These are phyloP conservation scores for Nicotiana knightiana DNA, from an alignment of 257 asterid species.

Conservation along the genomic window DNA sequence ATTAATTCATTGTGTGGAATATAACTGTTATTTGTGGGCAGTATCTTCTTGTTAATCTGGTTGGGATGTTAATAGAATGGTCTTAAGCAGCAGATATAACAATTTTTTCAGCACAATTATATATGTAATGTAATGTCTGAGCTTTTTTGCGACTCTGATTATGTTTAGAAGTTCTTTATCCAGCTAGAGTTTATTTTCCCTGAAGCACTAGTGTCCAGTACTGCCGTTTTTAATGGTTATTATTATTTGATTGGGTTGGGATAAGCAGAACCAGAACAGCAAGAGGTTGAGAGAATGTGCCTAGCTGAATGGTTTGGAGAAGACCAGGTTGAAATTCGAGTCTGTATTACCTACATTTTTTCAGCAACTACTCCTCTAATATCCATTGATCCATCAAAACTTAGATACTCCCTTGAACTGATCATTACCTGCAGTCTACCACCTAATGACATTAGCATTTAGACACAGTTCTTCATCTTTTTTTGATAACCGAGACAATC, in stretches of 20 bases:
- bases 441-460: not conserved
- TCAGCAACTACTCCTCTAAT: not conserved
- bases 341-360: not conserved
- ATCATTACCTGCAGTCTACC: not conserved
- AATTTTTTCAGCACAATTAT: not conserved
- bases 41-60: not conserved
- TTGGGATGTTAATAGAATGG: not conserved
- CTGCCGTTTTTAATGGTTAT: not conserved
- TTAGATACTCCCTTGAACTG: slow-evolving; percentile 1
- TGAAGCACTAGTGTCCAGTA: not conserved
- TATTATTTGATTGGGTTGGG: not conserved
- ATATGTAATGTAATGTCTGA: not conserved
- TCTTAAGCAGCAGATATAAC: not conserved
- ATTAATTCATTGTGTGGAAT: not conserved
- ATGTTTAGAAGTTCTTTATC: not conserved
- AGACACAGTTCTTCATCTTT: not conserved
- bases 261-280: not conserved
- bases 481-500: not conserved
- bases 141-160: not conserved
- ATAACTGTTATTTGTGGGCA: not conserved
- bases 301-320: not conserved
- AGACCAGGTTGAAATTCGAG: not conserved
- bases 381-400: not conserved
- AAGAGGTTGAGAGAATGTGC: not conserved
- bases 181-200: not conserved